Base-by-base conservation (phyloP, 1,284 basidiomycete species). In the Rhodotorula glutinis region DNA sequence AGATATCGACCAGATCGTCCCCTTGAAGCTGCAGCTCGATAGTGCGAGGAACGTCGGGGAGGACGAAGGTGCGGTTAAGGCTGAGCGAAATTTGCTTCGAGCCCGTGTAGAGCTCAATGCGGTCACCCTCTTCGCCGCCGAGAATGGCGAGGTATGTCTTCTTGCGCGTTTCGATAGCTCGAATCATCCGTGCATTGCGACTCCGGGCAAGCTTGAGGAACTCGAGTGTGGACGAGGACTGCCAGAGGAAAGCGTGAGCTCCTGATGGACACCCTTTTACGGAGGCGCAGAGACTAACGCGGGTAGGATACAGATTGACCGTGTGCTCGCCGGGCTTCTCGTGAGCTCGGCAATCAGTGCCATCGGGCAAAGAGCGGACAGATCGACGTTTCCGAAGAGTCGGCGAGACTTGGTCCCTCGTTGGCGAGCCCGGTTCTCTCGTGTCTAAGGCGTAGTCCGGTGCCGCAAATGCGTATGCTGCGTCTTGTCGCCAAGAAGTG, bases 201-300 rank as follows among this genome's bases (percentile, higher is more conserved):
- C 90, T 92, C n/a, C 90, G 88, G 11, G 91, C 90, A 14, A 92
- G 82, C 78, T 92, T 92, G 68, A 92, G 88, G 75, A 91, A 92
- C 77, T 92, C 90, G 53, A 92, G 78, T 27, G 74, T 64, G 4
- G 66, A 62, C 40, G 59, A 33, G 21, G 60, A 47, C 33, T 70
- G 43, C 52, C 8, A 10, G 21, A n/a, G n/a, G n/a, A n/a, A n/a
- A n/a, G n/a, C n/a, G n/a, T n/a, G n/a, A n/a, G n/a, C n/a, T n/a
- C n/a, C n/a, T n/a, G n/a, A n/a, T n/a, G n/a, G n/a, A n/a, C n/a
- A n/a, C n/a, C n/a, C n/a, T n/a, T n/a, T n/a, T n/a, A n/a, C n/a
- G n/a, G n/a, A n/a, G n/a, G n/a, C n/a, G n/a, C n/a, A n/a, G n/a
- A n/a, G n/a, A n/a, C n/a, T n/a, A n/a, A n/a, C n/a, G n/a, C n/a